Evolutionary conservation across 1,284 basidiomycete species (phyloP), one percentile per base, ranked within the genome.

Genomic region (Limonomyces culmigenus): DNA sequence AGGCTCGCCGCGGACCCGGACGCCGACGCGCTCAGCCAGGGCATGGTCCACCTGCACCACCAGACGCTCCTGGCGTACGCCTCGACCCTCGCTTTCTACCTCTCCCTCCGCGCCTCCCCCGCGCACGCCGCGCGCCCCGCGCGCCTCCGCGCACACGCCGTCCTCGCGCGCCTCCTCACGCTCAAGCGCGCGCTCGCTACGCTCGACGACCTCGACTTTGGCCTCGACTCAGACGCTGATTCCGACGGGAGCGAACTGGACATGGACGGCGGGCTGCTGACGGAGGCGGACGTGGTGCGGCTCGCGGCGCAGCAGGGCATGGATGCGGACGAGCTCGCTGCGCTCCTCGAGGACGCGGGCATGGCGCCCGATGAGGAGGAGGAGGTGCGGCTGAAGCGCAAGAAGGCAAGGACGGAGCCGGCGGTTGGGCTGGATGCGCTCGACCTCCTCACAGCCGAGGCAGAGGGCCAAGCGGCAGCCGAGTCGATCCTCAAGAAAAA

Each of bases 71-170:
- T 93, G 32, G 86, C 91, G 6, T 98, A 98, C 53, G 69, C 84
- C 6, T 86, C 89, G 1, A 81, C 78, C 1, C 75, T 97, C 32
- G 83, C 91, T 0, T 97, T 92, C 61, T 97, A 95, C 60, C 65
- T 98, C 35, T 77, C 92, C 53, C 67, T 98, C 18, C 74, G 86
- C 12, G 63, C 81, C 15, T 70, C 68, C 36, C 60, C 70, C 30
- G 68, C 76, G 56, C 70, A 83, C 52, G 54, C 65, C 29, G 52
- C 63, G 43, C 59, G 67, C 13, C 80, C 83, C 2, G 65, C 78
- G 19, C 58, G 67, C 23, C 67, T 92, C 27, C 64, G 73, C 43
- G 58, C 65, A 1, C 83, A 89, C 50, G 85, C 88, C 1, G 75
- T 96, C 44, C 63, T 96, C 43, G 57, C 63, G 17, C 83, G 92